Percentiles rank a stretch among this genome's conserved stretches.
These are phyloP conservation scores for Blastobotrys arbuscula DNA, from an alignment of 1,139 yeast genomes.

Conservation along the genomic window DNA sequence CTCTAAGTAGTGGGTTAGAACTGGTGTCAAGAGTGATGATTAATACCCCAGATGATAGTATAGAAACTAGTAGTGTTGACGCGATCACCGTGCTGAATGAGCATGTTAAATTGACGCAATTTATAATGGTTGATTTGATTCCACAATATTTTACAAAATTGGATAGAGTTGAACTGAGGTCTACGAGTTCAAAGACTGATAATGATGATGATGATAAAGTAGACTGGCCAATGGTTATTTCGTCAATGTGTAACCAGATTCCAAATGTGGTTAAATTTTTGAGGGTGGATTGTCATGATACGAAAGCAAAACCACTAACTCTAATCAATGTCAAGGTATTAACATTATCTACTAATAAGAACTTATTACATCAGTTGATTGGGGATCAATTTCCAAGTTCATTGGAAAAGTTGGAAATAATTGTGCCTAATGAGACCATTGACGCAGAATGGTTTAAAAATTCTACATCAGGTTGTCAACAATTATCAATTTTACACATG, in stretches of 20 bases:
- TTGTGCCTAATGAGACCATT: background rate
- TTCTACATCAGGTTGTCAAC: slow-evolving; percentile 4
- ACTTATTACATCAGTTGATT: background rate
- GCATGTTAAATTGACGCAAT: slow-evolving; percentile 1
- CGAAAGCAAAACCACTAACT: slow-evolving; percentile 1
- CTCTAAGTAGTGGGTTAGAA: slow-evolving; percentile 5
- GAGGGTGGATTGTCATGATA: slow-evolving; percentile 2
- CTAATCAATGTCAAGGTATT: slow-evolving; percentile 6
- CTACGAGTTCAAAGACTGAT: background rate
- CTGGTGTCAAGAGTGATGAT: slow-evolving; percentile 6
- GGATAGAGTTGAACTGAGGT: slow-evolving; percentile 3
- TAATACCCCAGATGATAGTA: slow-evolving; percentile 8
- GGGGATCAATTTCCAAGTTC: slow-evolving; percentile 4
- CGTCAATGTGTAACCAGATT: slow-evolving; percentile 10
- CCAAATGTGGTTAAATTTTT: slow-evolving; percentile 6
- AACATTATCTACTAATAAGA: background rate
- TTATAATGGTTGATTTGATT: slow-evolving; percentile 7
- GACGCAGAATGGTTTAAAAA: slow-evolving; percentile 8
- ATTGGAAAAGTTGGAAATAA: slow-evolving; percentile 2
- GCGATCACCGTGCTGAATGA: background rate
- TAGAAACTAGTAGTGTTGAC: slow-evolving; percentile 6
- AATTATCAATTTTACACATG: slow-evolving; percentile 3
- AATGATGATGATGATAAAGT: slow-evolving; percentile 1
- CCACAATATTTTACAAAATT: slow-evolving; percentile 10
- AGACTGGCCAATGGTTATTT: slow-evolving; percentile 8